These are phyloP conservation scores for Chaetomiaceae sp. DNA, from an alignment of 2,329 filamentous ascomycete species.

Conservation along the genomic window DNA sequence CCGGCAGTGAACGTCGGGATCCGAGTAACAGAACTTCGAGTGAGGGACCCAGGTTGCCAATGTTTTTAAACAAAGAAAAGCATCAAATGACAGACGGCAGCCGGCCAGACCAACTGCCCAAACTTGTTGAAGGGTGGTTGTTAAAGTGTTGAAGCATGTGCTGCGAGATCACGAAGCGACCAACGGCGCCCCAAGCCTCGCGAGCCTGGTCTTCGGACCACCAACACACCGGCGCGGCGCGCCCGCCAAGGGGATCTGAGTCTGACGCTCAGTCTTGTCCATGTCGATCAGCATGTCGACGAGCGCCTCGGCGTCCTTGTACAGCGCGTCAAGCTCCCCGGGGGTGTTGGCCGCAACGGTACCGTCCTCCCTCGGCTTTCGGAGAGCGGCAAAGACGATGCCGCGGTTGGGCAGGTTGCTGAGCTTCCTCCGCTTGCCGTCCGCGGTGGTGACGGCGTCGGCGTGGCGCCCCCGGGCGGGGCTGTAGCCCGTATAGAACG, in stretches of 20 bases:
- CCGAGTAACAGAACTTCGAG: too few species aligned
- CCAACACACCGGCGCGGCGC: neutral
- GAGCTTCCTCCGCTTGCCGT: conserved; percentile 9
- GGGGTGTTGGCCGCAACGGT: conserved; percentile 34
- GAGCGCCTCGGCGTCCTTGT: conserved; percentile 48
- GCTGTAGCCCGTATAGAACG: conserved; percentile 45
- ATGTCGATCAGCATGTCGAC: conserved; percentile 51
- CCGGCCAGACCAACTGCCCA: too few species aligned
- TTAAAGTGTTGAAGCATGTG: neutral
- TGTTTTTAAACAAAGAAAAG: too few species aligned
- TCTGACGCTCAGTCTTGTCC: conserved; percentile 29
- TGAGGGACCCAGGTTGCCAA: too few species aligned
- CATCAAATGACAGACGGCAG: too few species aligned
- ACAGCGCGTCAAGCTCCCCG: conserved; percentile 43
- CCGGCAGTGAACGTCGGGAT: neutral
- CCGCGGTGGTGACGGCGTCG: conserved; percentile 1
- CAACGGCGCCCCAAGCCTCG: neutral
- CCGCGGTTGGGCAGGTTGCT: conserved; percentile 39
- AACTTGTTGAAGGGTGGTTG: too few species aligned
- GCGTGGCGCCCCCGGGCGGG: conserved; percentile 6
- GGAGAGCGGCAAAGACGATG: conserved; percentile 54
- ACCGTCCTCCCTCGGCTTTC: conserved; percentile 41
- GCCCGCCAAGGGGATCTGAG: neutral
- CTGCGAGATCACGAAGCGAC: neutral
- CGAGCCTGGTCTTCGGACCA: neutral